Conservation (phyloP, 2,329 filamentous ascomycete genomes). For the Pseudopithomyces chartarum region DNA sequence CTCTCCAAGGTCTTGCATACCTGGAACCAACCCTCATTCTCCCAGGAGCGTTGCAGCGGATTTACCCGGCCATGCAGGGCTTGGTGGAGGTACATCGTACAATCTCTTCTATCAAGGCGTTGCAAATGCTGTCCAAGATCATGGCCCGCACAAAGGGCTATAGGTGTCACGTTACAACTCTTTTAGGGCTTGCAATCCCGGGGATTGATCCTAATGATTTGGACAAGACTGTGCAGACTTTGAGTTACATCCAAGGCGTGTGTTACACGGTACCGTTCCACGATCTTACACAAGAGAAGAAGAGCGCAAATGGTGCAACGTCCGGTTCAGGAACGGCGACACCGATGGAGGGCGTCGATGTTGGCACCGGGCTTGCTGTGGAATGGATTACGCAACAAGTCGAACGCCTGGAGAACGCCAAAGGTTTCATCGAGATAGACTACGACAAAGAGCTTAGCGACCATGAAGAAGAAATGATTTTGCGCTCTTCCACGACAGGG, state of each 20-base stretch:
- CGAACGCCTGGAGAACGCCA: constrained; percentile 88
- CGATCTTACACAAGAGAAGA: constrained; percentile 69
- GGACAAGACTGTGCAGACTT: constrained; percentile 91
- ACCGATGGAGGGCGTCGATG: constrained; percentile 40
- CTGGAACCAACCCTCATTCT: constrained; percentile 90
- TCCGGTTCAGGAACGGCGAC: constrained; percentile 34
- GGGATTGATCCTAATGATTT: constrained; percentile 98
- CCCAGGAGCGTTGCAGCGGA: constrained; percentile 89
- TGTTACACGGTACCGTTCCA: constrained; percentile 95
- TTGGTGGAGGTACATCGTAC: constrained; percentile 97
- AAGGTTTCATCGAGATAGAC: constrained; percentile 82
- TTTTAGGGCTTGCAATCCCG: constrained; percentile 89
- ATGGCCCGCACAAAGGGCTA: constrained; percentile 96
- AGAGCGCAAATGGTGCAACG: constrained; percentile 16
- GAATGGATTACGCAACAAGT: constrained; percentile 95
- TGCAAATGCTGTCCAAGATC: constrained; percentile 89
- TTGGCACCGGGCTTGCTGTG: constrained; percentile 68
- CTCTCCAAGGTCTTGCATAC: constrained; percentile 86
- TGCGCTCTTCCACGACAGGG: constrained; percentile 91
- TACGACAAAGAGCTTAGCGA: constrained; percentile 82
- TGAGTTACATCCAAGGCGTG: constrained; percentile 94
- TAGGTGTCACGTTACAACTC: constrained; percentile 90
- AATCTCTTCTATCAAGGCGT: constrained; percentile 85
- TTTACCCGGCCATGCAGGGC: constrained; percentile 96
- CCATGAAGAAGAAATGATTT: constrained; percentile 82